These are phyloP conservation scores for Colletotrichum chlorophyti DNA, from an alignment of 2,329 filamentous ascomycete genomes.

Conservation along the genomic window DNA sequence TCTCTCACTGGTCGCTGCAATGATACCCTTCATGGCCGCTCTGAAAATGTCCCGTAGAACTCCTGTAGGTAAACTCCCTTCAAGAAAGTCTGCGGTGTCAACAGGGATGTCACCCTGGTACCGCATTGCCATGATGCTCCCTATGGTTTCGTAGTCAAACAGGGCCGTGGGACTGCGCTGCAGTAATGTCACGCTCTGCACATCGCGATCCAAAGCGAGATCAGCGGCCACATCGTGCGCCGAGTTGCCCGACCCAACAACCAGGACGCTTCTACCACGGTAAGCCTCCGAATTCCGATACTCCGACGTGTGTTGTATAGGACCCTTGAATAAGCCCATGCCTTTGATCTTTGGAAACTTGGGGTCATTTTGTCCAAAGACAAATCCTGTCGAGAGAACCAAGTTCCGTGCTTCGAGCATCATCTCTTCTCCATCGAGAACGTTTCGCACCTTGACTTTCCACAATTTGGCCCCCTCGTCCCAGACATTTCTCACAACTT, in stretches of 20 bases:
- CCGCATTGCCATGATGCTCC: slow-evolving; percentile 46
- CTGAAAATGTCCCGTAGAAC: slow-evolving; percentile 52
- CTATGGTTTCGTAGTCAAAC: slow-evolving; percentile 46
- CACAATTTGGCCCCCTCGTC: neutral
- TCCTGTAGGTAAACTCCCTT: slow-evolving; percentile 51
- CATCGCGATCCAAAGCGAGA: slow-evolving; percentile 50
- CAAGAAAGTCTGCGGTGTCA: slow-evolving; percentile 56
- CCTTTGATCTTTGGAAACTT: slow-evolving; percentile 47
- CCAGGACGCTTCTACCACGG: slow-evolving; percentile 47
- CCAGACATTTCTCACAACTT: neutral
- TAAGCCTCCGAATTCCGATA: slow-evolving; percentile 43
- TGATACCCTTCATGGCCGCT: slow-evolving; percentile 45
- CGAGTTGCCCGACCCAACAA: slow-evolving; percentile 56
- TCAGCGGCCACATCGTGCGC: slow-evolving; percentile 58
- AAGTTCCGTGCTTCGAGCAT: slow-evolving; percentile 47
- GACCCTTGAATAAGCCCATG: slow-evolving; percentile 47
- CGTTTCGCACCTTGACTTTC: neutral
- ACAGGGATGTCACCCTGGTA: slow-evolving; percentile 46
- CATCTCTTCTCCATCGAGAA: slow-evolving; percentile 5
- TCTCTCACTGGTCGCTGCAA: slow-evolving; percentile 44
- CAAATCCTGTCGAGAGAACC: slow-evolving; percentile 53
- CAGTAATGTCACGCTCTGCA: slow-evolving; percentile 55
- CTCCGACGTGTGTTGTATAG: slow-evolving; percentile 48
- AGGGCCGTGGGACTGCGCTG: slow-evolving; percentile 59
- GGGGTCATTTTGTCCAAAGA: slow-evolving; percentile 37